A percentile compares a stretch with the other conserved stretches of the same genome.
These are phyloP conservation scores for Leucoagaricus sp. DNA, from an alignment of 1,284 basidiomycete genomes.

Conservation along the genomic window DNA sequence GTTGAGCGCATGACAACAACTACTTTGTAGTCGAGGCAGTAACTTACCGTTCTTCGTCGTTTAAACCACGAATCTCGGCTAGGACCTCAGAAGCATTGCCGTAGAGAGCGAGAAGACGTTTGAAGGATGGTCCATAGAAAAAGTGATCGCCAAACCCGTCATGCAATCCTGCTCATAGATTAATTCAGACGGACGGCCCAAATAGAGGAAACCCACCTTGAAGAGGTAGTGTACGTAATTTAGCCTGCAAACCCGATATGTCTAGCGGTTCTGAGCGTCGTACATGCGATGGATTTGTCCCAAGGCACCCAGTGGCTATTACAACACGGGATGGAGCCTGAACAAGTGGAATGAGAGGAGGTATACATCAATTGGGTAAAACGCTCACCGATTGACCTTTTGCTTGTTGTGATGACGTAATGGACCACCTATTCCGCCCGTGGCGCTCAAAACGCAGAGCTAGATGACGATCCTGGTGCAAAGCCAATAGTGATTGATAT, in stretches of 20 bases:
- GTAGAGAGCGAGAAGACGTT: not conserved
- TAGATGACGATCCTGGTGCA: not conserved
- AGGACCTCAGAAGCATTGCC: conserved; percentile 2
- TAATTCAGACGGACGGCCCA: not conserved
- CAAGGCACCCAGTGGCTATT: conserved; percentile 1
- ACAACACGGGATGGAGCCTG: not conserved
- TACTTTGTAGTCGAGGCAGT: not conserved
- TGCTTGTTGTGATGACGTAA: not conserved
- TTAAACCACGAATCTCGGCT: not conserved
- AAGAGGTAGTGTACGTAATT: not conserved
- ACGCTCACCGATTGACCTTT: not conserved
- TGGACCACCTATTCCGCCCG: conserved; percentile 4
- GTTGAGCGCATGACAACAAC: not conserved
- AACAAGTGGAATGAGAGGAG: not conserved
- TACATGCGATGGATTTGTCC: not conserved
- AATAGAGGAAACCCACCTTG: not conserved
- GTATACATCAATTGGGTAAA: not conserved
- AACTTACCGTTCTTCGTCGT: conserved; percentile 1
- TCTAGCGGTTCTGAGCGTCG: not conserved
- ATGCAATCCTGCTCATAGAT: not conserved
- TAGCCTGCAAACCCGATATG: not conserved
- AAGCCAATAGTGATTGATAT: not conserved
- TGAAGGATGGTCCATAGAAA: not conserved
- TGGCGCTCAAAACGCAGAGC: not conserved
- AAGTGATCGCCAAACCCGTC: not conserved